These are phyloP conservation scores for Aplosporella prunicola DNA, from an alignment of 2,329 filamentous ascomycete genomes.

Conservation along the genomic window DNA sequence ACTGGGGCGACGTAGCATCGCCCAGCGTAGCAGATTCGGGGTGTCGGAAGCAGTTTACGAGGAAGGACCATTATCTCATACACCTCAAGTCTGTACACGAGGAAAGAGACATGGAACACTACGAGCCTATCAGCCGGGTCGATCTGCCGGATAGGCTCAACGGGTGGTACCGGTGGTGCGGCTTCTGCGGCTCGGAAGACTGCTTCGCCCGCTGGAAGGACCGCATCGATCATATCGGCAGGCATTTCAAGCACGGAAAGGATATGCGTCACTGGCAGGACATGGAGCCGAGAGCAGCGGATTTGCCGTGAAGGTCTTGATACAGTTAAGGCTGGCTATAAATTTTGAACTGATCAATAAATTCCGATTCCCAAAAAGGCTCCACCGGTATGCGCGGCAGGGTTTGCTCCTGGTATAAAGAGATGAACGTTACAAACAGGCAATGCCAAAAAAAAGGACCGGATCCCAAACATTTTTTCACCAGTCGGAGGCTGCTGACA, in stretches of 20 bases:
- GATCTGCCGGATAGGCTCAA: not conserved
- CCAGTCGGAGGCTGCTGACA: too few relatives aligned
- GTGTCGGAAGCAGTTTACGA: not conserved
- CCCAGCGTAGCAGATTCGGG: not conserved
- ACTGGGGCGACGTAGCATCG: not conserved
- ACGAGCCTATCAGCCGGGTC: not conserved
- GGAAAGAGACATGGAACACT: not conserved
- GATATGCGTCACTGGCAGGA: not conserved
- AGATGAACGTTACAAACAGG: too few relatives aligned
- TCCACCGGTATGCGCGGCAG: too few relatives aligned
- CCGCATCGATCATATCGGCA: not conserved
- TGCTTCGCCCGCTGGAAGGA: not conserved
- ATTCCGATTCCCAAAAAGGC: too few relatives aligned
- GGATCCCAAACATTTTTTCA: too few relatives aligned
- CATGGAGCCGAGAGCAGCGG: too few relatives aligned
- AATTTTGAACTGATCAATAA: too few relatives aligned
- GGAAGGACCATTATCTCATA: not conserved
- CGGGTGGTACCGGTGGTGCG: conserved; percentile 1
- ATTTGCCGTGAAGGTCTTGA: too few relatives aligned
- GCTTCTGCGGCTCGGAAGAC: not conserved
- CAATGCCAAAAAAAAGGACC: too few relatives aligned
- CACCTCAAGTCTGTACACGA: not conserved
- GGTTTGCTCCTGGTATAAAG: too few relatives aligned
- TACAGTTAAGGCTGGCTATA: too few relatives aligned
- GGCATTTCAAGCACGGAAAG: conserved; percentile 1